Evolutionary conservation across 2,329 filamentous ascomycete genomes (phyloP).

Genomic region (Cladosporium sp.): DNA sequence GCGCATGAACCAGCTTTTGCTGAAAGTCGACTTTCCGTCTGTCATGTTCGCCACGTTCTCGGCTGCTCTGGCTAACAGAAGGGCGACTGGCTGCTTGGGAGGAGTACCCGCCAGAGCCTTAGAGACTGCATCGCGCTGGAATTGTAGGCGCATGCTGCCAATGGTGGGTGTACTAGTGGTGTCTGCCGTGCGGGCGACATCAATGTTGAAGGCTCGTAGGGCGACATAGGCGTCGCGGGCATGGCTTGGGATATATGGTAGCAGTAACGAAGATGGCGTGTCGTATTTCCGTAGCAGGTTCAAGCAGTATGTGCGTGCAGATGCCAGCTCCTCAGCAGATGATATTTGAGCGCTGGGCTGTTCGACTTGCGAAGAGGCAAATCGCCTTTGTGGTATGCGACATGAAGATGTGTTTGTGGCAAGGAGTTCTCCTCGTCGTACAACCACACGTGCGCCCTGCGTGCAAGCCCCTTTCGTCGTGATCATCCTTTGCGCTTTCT

Average conservation of each 20-base stretch:
- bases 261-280: slow-evolving; percentile 81
- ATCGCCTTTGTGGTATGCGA: slow-evolving; percentile 20
- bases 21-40: slow-evolving; percentile 51
- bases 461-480: not conserved
- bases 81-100: slow-evolving; percentile 86
- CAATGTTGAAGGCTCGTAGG: slow-evolving; percentile 88
- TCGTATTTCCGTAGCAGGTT: slow-evolving; percentile 73
- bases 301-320: slow-evolving; percentile 60
- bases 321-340: slow-evolving; percentile 48
- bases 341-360: slow-evolving; percentile 27
- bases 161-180: slow-evolving; percentile 85
- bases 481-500: not conserved
- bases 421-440: not conserved
- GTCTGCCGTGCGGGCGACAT: slow-evolving; percentile 86
- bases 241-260: slow-evolving; percentile 76
- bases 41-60: slow-evolving; percentile 54
- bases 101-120: slow-evolving; percentile 75
- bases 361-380: slow-evolving; percentile 25
- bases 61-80: slow-evolving; percentile 75
- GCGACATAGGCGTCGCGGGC: slow-evolving; percentile 83
- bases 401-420: not conserved
- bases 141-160: slow-evolving; percentile 85
- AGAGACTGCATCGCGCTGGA: slow-evolving; percentile 85
- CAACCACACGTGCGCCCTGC: not conserved
- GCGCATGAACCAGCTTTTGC: slow-evolving; percentile 60